A percentile compares a stretch with the other conserved stretches of the same genome.
Conservation (phyloP, 2,329 filamentous ascomycete genomes). For the Pseudogymnoascus sp. region DNA sequence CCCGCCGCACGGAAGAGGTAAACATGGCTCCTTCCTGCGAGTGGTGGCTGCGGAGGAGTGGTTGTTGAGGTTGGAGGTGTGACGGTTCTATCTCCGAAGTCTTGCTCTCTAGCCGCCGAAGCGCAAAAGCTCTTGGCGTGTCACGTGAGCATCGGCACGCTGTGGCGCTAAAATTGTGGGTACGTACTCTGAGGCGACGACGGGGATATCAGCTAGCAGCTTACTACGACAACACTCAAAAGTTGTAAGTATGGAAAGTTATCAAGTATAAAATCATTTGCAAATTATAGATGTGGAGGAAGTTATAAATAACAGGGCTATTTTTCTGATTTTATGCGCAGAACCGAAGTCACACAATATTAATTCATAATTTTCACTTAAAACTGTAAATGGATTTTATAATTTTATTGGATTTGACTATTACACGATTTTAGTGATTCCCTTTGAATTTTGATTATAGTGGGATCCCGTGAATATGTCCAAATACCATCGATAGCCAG, state of each 20-base stretch:
- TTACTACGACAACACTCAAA: not conserved
- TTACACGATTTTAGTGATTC: not conserved
- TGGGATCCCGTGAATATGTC: slow-evolving; percentile 2
- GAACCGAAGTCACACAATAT: not conserved
- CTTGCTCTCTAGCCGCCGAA: slow-evolving; percentile 10
- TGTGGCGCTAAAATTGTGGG: not conserved
- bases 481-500: slow-evolving; percentile 1
- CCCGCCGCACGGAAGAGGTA: slow-evolving; percentile 28
- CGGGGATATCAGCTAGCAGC: not conserved
- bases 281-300: not conserved
- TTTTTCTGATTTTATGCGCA: not conserved
- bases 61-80: slow-evolving; percentile 8
- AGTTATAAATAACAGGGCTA: not conserved
- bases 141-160: not conserved
- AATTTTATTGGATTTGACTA: slow-evolving; percentile 6
- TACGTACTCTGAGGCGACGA: not conserved
- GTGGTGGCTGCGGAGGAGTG: slow-evolving; percentile 9
- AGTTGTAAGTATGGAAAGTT: not conserved
- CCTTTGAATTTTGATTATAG: not conserved
- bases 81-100: slow-evolving; percentile 10
- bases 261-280: too few species aligned
- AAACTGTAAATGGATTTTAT: not conserved
- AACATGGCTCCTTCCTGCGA: slow-evolving; percentile 25
- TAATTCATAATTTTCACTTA: not conserved
- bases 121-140: slow-evolving; percentile 7